Base-by-base conservation (phyloP, 2,329 filamentous ascomycete species). In the Phyllosticta citribraziliensis region DNA sequence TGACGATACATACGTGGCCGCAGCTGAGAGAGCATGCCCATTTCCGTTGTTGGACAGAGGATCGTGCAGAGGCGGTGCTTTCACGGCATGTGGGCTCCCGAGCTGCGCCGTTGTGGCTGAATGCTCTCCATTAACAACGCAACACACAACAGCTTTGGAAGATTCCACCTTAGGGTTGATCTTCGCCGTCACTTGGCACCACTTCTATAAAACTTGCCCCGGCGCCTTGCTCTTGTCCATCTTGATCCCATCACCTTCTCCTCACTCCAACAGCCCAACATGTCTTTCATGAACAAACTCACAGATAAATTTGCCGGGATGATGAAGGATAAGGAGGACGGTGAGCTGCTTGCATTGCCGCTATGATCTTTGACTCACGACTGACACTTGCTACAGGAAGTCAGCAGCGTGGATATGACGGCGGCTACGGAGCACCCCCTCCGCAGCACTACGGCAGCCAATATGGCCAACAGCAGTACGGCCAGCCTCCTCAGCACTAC, bases 271-370 rank as follows among this genome's bases (percentile, higher is more conserved):
- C 22, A 12, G 24, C 35, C 25, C 56, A 58, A 61, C 8, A 78
- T 78, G 76, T 76, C 76, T 59, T 78, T 78, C 64, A 72, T 78
- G 65, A 77, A 76, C 68, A 77, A 78, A 64, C 73, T 77, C 64
- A 77, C 75, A 67, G 75, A 75, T 65, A 75, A 77, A 64, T 69
- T 78, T 63, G 68, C 76, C 61, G 72, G 75, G 54, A 72, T 75
- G 40, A 47, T 63, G 64, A 68, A 72, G 64, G 62, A 65, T n/a
- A 70, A 74, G 63, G 65, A 71, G 54, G 67, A 72, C n/a, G 54
- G 58, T 53, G 53, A 60, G 20, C 50, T 22, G 12, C 54, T 17
- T 3, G 47, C 54, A 8, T 33, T 58, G 35, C 56, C n/a, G 52
- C 10, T 22, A n/a, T 50, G 6, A 25, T 52, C n/a, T 11, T 50